phyloP scores from a whole-genome alignment of 208 protist genomes.

The Zelonia costaricensis region DNA sequence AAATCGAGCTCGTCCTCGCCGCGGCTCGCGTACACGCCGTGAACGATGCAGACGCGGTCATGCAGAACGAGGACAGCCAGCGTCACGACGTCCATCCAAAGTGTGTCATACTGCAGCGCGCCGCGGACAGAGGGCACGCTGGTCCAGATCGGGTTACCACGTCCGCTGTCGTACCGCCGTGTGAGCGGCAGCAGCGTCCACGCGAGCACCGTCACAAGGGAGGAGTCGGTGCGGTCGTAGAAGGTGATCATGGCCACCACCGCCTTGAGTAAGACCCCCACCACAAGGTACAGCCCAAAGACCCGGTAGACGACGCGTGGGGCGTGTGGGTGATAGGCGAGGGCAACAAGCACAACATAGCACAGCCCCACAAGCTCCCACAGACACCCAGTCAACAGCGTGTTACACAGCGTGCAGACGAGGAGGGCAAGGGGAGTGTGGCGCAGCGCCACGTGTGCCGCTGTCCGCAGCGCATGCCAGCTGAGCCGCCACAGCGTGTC shows the following conservation, averaged over 20 bases:
- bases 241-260: constrained; percentile 10
- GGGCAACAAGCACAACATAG: constrained; percentile 47
- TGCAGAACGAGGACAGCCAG: constrained; percentile 19
- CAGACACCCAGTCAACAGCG: constrained; percentile 43
- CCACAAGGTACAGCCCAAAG: constrained; percentile 32
- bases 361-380: constrained; percentile 51
- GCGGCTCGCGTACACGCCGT: constrained; percentile 19
- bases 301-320: constrained; percentile 35
- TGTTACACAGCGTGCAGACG: constrained; percentile 30
- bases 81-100: constrained; percentile 24
- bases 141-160: not conserved
- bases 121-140: constrained; percentile 6
- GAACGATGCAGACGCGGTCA: constrained; percentile 17
- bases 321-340: constrained; percentile 47
- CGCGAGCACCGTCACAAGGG: constrained; percentile 1
- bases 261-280: constrained; percentile 49
- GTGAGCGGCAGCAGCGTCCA: constrained; percentile 16
- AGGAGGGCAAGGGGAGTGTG: constrained; percentile 42
- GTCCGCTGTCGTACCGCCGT: not conserved
- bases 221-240: not conserved
- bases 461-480: constrained; percentile 19
- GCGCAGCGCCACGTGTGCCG: constrained; percentile 30
- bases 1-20: no score
- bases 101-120: constrained; percentile 11
- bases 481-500: constrained; percentile 16